phyloP scores from a whole-genome alignment of 2,329 filamentous ascomycete species.

The Aspergillus fischeri region DNA sequence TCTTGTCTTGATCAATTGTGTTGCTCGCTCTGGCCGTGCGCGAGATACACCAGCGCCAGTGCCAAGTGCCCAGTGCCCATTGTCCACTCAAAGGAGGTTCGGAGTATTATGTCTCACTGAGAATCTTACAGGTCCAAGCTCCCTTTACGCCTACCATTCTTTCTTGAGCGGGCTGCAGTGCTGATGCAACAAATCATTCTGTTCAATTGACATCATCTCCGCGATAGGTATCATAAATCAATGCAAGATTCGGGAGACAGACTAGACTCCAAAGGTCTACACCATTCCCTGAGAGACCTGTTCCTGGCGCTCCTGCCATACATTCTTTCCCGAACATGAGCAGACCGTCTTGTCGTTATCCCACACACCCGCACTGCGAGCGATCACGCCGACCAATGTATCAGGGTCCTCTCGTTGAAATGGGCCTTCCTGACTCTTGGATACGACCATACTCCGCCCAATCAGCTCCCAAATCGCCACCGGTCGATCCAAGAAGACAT shows the following conservation, averaged over 20 bases:
- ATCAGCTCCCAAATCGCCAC: constrained; percentile 96
- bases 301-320: constrained; percentile 95
- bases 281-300: constrained; percentile 88
- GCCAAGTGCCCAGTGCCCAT: not conserved
- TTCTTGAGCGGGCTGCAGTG: not conserved
- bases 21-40: not conserved
- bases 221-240: not conserved
- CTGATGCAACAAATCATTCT: not conserved
- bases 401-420: constrained; percentile 71
- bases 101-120: not conserved
- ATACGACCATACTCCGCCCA: constrained; percentile 84
- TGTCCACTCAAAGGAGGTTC: not conserved
- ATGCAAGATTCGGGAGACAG: not conserved
- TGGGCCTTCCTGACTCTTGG: constrained; percentile 59
- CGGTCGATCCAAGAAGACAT: constrained; percentile 73
- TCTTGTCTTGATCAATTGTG: not conserved
- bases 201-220: not conserved
- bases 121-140: not conserved
- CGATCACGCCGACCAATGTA: constrained; percentile 89
- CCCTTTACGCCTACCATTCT: not conserved
- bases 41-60: not conserved
- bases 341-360: constrained; percentile 98
- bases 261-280: constrained; percentile 41
- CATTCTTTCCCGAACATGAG: constrained; percentile 93
- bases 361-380: constrained; percentile 95